Evolutionary conservation across 2,329 filamentous ascomycete genomes (phyloP).

Genomic region (Aspergillus quadrilineatus): DNA sequence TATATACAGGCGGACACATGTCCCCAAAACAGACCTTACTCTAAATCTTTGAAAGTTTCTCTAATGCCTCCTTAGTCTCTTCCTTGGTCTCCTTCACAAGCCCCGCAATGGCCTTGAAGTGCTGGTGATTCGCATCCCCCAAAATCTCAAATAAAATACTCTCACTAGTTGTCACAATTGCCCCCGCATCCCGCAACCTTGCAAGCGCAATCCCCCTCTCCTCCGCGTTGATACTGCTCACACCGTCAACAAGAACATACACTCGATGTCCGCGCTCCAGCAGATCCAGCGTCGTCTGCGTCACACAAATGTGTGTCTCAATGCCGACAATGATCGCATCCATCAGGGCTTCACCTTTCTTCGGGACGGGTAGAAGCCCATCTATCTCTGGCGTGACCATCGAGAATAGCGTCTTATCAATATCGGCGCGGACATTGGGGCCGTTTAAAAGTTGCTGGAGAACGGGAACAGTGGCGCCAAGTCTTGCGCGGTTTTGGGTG

Average conservation of each 20-base stretch:
- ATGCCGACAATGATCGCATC: slow-evolving; percentile 83
- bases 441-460: slow-evolving; percentile 53
- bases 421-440: slow-evolving; percentile 54
- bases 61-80: slow-evolving; percentile 68
- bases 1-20: slow-evolving; percentile 4
- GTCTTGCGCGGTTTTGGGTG: slow-evolving; percentile 75
- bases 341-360: slow-evolving; percentile 40
- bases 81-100: slow-evolving; percentile 75
- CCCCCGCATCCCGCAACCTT: slow-evolving; percentile 72
- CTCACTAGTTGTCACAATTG: slow-evolving; percentile 81
- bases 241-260: slow-evolving; percentile 84
- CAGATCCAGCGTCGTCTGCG: slow-evolving; percentile 85
- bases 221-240: slow-evolving; percentile 80
- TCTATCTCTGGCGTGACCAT: slow-evolving; percentile 75
- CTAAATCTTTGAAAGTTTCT: slow-evolving; percentile 63
- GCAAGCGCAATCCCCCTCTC: slow-evolving; percentile 79
- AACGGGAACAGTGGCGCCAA: slow-evolving; percentile 78
- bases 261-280: slow-evolving; percentile 73
- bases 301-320: slow-evolving; percentile 91
- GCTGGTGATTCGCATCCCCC: slow-evolving; percentile 71
- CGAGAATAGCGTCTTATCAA: slow-evolving; percentile 87
- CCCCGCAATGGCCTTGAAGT: slow-evolving; percentile 69
- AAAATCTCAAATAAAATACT: slow-evolving; percentile 86
- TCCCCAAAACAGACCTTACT: background rate
- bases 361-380: slow-evolving; percentile 28